These are phyloP conservation scores for Peronospora destructor DNA, from an alignment of 352 stramenopile species.

Conservation along the genomic window DNA sequence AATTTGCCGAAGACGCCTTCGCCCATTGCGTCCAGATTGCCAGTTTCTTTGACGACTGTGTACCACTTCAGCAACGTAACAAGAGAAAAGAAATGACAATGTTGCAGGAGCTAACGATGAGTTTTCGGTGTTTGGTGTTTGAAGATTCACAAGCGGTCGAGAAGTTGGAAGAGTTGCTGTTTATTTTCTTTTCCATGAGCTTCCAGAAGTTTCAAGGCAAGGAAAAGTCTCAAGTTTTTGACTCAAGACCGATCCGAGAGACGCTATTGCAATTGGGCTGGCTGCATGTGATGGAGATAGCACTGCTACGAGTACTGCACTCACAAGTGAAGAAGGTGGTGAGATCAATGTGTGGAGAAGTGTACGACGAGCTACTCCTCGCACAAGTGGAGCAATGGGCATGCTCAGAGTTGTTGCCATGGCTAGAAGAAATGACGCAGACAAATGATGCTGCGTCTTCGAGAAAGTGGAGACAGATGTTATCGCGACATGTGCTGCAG, in stretches of 20 bases:
- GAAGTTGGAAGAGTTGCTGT: conserved; percentile 53
- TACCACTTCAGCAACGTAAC: conserved; percentile 4
- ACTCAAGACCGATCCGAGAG: conserved; percentile 40
- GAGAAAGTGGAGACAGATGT: conserved; percentile 37
- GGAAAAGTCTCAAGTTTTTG: conserved; percentile 48
- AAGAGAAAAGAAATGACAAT: conserved; percentile 16
- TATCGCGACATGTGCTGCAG: conserved; percentile 47
- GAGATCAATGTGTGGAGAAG: conserved; percentile 38
- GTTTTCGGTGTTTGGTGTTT: conserved; percentile 51
- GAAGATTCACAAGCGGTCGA: conserved; percentile 31
- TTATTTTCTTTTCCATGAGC: conserved; percentile 70
- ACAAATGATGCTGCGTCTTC: conserved; percentile 11
- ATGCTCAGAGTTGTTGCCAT: conserved; percentile 45
- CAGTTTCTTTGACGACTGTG: conserved; percentile 44
- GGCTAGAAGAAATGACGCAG: conserved; percentile 49
- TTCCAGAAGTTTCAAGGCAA: conserved; percentile 56
- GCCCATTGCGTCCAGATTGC: conserved; percentile 57
- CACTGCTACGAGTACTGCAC: conserved; percentile 46
- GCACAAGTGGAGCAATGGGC: conserved; percentile 45
- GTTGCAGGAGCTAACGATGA: conserved; percentile 41
- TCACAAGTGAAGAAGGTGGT: conserved; percentile 51
- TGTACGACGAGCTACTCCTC: conserved; percentile 44
- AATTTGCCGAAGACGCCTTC: conserved; percentile 69
- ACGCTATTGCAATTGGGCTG: conserved; percentile 53
- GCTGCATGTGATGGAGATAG: conserved; percentile 41